These are phyloP conservation scores for Dioscorea zingiberensis DNA, from an alignment of 106 monocot genomes.

Conservation along the genomic window DNA sequence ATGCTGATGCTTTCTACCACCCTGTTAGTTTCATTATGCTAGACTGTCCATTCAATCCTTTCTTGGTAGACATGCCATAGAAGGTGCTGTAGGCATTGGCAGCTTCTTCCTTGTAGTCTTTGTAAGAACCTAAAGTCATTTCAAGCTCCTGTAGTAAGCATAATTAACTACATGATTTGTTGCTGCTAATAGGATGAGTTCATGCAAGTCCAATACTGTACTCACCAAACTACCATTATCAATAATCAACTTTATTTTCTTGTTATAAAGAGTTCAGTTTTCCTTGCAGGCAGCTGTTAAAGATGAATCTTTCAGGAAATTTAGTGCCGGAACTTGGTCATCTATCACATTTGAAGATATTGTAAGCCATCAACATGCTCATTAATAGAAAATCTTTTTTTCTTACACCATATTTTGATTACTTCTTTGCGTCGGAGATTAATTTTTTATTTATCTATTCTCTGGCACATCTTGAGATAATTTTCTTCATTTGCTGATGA, in stretches of 20 bases:
- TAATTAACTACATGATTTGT: not conserved
- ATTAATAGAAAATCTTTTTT: not conserved
- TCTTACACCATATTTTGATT: not conserved
- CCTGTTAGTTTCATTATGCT: too few species aligned
- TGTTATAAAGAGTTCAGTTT: not conserved
- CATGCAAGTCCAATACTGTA: not conserved
- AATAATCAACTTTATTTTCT: constrained; percentile 2
- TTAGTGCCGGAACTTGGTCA: constrained; percentile 83
- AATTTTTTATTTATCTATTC: not conserved
- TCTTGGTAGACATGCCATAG: too few species aligned
- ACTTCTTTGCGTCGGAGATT: not conserved
- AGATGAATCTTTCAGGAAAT: constrained; percentile 78
- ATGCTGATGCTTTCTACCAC: too few species aligned
- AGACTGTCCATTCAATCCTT: too few species aligned
- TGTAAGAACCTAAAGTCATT: too few species aligned
- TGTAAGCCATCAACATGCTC: constrained; percentile 44
- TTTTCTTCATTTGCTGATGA: too few species aligned
- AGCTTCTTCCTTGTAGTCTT: too few species aligned
- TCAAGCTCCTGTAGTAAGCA: not conserved
- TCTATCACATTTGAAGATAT: constrained; percentile 64
- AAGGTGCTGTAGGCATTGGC: too few species aligned
- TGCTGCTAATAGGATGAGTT: not conserved
- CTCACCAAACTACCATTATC: not conserved
- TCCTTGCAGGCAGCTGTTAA: constrained; percentile 61
- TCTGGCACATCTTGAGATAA: not conserved